These are phyloP conservation scores for Pythium rishiriense DNA, from an alignment of 352 stramenopile genomes.

Conservation along the genomic window DNA sequence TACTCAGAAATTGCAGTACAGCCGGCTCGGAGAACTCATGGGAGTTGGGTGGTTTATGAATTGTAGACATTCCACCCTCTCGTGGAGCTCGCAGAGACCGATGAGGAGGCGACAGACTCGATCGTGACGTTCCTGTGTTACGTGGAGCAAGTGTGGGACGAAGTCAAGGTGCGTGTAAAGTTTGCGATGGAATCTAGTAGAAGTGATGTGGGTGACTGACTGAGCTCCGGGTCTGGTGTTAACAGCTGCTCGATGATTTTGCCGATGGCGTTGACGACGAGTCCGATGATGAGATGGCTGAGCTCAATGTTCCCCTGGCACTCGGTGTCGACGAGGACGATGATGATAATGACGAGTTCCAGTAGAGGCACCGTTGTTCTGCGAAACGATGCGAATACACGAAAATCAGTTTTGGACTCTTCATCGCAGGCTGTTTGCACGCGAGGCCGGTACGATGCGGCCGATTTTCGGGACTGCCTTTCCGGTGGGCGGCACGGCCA, in stretches of 20 bases:
- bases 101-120: conserved; percentile 51
- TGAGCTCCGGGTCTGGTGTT: not conserved
- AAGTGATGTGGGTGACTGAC: not conserved
- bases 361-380: not conserved
- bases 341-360: conserved; percentile 6
- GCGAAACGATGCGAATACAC: not conserved
- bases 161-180: conserved; percentile 48
- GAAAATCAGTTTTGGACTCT: not conserved
- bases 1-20: too few relatives aligned
- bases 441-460: conserved; percentile 55
- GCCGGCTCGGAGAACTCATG: too few relatives aligned
- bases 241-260: conserved; percentile 34
- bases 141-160: conserved; percentile 65
- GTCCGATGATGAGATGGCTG: conserved; percentile 4
- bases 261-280: conserved; percentile 21
- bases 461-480: conserved; percentile 56
- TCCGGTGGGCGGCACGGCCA: conserved; percentile 12
- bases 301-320: not conserved
- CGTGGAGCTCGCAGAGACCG: conserved; percentile 44
- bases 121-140: conserved; percentile 60
- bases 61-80: conserved; percentile 54
- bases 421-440: conserved; percentile 25
- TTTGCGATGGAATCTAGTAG: not conserved
- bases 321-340: conserved; percentile 4
- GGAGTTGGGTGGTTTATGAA: too few relatives aligned